A percentile compares a stretch with the other conserved stretches of the same genome.
These are phyloP conservation scores for Calonectria henricotiae DNA, from an alignment of 2,329 filamentous ascomycete species.

Conservation along the genomic window DNA sequence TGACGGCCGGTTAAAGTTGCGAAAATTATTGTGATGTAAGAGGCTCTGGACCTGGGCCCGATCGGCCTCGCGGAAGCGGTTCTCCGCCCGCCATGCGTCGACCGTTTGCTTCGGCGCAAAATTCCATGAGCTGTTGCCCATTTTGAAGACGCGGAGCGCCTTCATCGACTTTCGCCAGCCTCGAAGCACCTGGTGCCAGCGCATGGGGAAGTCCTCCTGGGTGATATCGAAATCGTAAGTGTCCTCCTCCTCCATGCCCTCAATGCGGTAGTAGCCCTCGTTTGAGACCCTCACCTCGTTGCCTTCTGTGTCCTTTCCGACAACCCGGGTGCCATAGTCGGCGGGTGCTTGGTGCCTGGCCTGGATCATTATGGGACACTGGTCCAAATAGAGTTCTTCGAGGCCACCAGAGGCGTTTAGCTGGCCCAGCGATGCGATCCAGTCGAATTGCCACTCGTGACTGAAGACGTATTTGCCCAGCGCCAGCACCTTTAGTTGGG, in stretches of 20 bases:
- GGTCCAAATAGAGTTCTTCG: constrained; percentile 61
- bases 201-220: constrained; percentile 16
- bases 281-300: constrained; percentile 21
- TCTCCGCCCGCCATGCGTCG: constrained; percentile 14
- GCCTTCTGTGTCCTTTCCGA: constrained; percentile 9
- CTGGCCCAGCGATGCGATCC: constrained; percentile 60
- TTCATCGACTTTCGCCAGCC: constrained; percentile 28
- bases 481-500: constrained; percentile 58
- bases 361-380: constrained; percentile 57
- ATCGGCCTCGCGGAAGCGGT: background rate
- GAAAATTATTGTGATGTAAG: constrained; percentile 31
- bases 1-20: constrained; percentile 25
- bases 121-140: constrained; percentile 31
- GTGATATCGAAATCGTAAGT: constrained; percentile 17
- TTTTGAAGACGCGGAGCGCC: constrained; percentile 30
- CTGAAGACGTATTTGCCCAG: constrained; percentile 62
- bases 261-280: constrained; percentile 29
- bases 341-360: constrained; percentile 29
- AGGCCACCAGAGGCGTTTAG: constrained; percentile 55
- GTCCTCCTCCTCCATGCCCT: constrained; percentile 20
- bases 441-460: constrained; percentile 63
- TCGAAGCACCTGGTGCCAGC: constrained; percentile 30
- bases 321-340: background rate
- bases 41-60: background rate
- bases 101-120: constrained; percentile 4